Evolutionary conservation across 495 filamentous ascomycete genomes (phyloP).

Genomic region (Podospora comata): DNA sequence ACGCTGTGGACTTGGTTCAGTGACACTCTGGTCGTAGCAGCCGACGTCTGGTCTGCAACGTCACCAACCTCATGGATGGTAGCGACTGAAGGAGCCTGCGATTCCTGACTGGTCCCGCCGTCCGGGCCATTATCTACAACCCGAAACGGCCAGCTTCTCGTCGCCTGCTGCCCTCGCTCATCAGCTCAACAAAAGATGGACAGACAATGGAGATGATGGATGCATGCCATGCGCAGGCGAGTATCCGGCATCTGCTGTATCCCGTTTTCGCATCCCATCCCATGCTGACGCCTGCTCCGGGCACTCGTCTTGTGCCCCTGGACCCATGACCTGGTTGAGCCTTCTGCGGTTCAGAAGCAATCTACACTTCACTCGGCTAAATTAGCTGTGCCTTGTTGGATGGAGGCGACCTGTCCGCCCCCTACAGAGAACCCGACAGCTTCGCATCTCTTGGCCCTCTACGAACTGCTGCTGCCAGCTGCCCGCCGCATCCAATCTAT

Average conservation of each 20-base stretch:
- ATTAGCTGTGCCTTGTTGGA: constrained; percentile 31
- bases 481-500: constrained; percentile 22
- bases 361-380: constrained; percentile 35
- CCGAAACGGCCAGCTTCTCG: constrained; percentile 16
- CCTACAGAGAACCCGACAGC: constrained; percentile 13
- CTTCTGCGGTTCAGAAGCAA: constrained; percentile 27
- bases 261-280: constrained; percentile 6
- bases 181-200: background rate
- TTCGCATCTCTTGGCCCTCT: constrained; percentile 22
- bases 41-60: constrained; percentile 19
- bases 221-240: constrained; percentile 12
- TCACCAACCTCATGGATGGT: constrained; percentile 12
- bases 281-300: background rate
- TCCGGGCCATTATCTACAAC: constrained; percentile 21
- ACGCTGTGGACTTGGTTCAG: background rate
- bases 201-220: constrained; percentile 12
- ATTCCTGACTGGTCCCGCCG: constrained; percentile 8
- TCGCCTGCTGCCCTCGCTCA: background rate
- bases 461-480: constrained; percentile 18
- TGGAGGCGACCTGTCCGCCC: constrained; percentile 18
- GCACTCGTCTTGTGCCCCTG: constrained; percentile 6
- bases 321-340: constrained; percentile 33
- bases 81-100: constrained; percentile 8
- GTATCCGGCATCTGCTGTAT: constrained; percentile 14
- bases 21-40: constrained; percentile 3